Evolutionary conservation across 1,284 basidiomycete species (phyloP), one percentile per base, ranked within the genome.

Genomic region (Ceratobasidium sp.): DNA sequence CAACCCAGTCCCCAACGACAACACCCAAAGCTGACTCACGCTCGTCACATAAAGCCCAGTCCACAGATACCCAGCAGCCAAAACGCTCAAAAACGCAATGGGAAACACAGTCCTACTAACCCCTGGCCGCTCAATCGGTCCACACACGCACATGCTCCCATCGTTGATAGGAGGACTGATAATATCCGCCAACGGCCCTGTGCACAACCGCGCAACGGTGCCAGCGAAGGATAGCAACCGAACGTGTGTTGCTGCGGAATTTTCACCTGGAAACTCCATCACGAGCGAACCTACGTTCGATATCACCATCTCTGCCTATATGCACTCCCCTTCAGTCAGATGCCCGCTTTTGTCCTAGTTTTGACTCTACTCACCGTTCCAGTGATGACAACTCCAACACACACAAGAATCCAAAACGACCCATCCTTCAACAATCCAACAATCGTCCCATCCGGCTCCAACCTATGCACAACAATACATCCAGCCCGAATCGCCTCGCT

Each of bases 291-390:
- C 92, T 58, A 94, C 89, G 80, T 93, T 94, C 13, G 91, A 89
- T 37, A 94, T 90, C 23, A 94, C 86, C 92, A 93, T 94, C 83
- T 94, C 92, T 63, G 89, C 89, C 93, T 94, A 75, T 10, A 73
- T n/a, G n/a, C n/a, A n/a, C n/a, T n/a, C n/a, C 26, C 42, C 26
- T 54, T 23, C 23, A 2, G 23, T 58, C 28, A 26, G 31, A 11
- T 31, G 7, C 13, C 26, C n/a, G 37, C 26, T 13, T 73, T 17
- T 26, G 23, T 33, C 3, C 45, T n/a, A n/a, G 5, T 11, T 31
- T 49, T 23, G 28, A 17, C 42, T 35, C 15, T 11, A 78, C 80
- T 73, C 63, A 81, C 79, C 15, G 78, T 73, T 17, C 92, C 92
- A 31, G 92, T 85, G 20, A 87, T 85, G 23, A 90, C 81, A 1